Evolutionary conservation across 345 rosid species (phyloP), one percentile per base, ranked within the genome.

Genomic region (Gossypium anomalum): DNA sequence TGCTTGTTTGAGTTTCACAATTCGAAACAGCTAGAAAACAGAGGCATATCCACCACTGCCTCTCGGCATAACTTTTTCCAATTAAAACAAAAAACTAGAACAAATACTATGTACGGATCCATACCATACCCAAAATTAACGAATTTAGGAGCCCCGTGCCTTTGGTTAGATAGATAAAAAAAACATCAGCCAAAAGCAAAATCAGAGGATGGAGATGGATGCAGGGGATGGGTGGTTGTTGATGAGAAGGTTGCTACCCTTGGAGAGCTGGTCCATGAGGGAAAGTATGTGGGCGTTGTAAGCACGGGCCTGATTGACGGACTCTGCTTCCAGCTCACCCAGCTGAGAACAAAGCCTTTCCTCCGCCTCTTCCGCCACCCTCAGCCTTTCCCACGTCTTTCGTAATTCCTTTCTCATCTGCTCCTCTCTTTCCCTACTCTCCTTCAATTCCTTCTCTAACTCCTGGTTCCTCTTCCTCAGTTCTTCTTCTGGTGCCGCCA

Each of bases 301-400:
- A 10, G 56, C 90, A 69, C 94, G 94, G 9, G 96, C 98, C 51
- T 89, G 89, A 49, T 79, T 72, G 45, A 89, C 82, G 27, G 94
- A 86, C 82, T 93, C 98, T 0, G 96, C 97, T 83, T 93, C 97
- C 2, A 93, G 88, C 80, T 93, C 96, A 0, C 97, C 96, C 0
- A 93, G 89, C 88, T 92, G 94, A 7, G 87, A 78, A 81, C 96
- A 92, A 56, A 93, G 90, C 78, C 89, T 79, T 83, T 92, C 64
- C 64, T 60, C 64, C 41, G 64, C 64, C 41, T 60, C 64, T 60
- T 60, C 64, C n/a, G 64, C 64, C 75, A 90, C 86, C 41, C 89
- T 75, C 1, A 93, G 80, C 73, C 93, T 75, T 67, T 87, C 15
- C 67, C 25, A 72, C 16, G 49, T 14, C 67, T 48, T 59, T n/a